Conservation (phyloP, 2,329 filamentous ascomycete species). For the Cladosporium sp. region DNA sequence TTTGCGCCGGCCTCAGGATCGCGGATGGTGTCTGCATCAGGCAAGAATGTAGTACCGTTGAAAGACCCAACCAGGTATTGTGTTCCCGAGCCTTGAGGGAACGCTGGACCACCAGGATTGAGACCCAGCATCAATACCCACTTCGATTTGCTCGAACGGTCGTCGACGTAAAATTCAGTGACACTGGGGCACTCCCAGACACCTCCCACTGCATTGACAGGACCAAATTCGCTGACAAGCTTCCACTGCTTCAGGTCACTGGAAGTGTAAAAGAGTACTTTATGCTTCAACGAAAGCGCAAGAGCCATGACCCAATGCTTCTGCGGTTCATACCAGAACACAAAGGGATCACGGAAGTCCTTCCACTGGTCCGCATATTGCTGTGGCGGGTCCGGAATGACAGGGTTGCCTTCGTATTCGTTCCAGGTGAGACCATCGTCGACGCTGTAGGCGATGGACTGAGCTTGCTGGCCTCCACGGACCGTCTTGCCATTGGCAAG, state of each 20-base stretch:
- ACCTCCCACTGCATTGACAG: not conserved
- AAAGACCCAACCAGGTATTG: not conserved
- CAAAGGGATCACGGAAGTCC: constrained; percentile 7
- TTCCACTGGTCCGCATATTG: not conserved
- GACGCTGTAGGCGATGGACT: constrained; percentile 6
- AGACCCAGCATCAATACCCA: constrained; percentile 2
- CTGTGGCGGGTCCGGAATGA: not conserved
- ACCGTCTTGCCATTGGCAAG: not conserved
- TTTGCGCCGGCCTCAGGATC: not conserved
- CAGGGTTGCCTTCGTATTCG: not conserved
- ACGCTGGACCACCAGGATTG: not conserved
- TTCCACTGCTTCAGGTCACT: not conserved
- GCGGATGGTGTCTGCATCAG: not conserved
- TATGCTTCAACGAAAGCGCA: not conserved
- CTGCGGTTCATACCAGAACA: not conserved
- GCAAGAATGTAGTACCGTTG: not conserved
- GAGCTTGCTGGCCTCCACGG: constrained; percentile 1
- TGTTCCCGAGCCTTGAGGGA: not conserved
- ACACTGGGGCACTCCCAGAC: not conserved
- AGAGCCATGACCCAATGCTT: constrained; percentile 1
- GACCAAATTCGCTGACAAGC: not conserved
- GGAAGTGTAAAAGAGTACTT: not conserved
- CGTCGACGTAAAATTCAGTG: not conserved
- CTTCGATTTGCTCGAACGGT: not conserved
- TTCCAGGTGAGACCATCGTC: constrained; percentile 6